Evolutionary conservation across 352 stramenopile genomes (phyloP).

Genomic region (Lagenidium sp.): DNA sequence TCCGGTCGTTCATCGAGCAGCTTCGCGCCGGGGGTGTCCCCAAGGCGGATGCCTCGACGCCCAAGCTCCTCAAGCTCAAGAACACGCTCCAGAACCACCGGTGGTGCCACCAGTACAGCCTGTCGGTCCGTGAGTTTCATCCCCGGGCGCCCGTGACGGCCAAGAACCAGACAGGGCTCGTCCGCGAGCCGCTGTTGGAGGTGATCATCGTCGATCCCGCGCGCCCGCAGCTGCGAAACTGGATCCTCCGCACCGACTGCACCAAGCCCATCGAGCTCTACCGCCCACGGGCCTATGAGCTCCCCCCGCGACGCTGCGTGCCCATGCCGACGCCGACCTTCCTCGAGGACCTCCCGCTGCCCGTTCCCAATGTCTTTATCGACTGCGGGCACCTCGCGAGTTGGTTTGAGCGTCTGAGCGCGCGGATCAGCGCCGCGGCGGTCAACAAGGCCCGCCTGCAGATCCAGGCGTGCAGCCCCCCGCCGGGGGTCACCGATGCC

Average conservation of each 20-base stretch:
- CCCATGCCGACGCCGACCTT: conserved; percentile 77
- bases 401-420: conserved; percentile 59
- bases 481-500: conserved; percentile 36
- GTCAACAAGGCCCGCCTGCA: conserved; percentile 50
- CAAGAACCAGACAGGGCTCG: conserved; percentile 46
- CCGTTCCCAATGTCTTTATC: conserved; percentile 61
- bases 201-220: conserved; percentile 62
- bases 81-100: conserved; percentile 70
- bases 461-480: conserved; percentile 60
- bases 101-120: conserved; percentile 59
- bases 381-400: conserved; percentile 47
- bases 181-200: conserved; percentile 14
- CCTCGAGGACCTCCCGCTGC: conserved; percentile 58
- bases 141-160: conserved; percentile 72
- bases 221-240: conserved; percentile 35
- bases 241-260: conserved; percentile 60
- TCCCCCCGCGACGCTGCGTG: conserved; percentile 75
- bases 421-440: conserved; percentile 34
- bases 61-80: conserved; percentile 75
- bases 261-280: conserved; percentile 67
- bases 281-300: conserved; percentile 72
- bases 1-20: conserved; percentile 86
- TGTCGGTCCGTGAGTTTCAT: conserved; percentile 48
- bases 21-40: conserved; percentile 54
- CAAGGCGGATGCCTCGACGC: conserved; percentile 22